Evolutionary conservation across 2,329 filamentous ascomycete species (phyloP), one percentile per base, ranked within the genome.

Genomic region (Fusarium praegraminearum): DNA sequence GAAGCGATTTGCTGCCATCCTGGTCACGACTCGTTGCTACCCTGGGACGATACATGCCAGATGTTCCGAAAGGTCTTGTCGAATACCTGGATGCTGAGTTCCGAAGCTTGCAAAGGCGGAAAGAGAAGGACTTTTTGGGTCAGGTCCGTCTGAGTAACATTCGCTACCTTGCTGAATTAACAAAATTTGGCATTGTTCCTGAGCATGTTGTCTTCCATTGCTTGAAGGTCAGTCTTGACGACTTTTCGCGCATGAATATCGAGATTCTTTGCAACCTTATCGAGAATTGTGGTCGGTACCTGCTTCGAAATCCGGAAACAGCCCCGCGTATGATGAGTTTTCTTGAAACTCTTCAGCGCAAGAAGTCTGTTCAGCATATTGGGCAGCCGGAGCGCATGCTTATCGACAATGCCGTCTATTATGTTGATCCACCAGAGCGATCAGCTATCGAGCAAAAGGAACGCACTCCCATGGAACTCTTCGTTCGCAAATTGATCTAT

Each of bases 171-270:
- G 94, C 96, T 10, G 96, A 99, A 80, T 83, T 99, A 76, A 99
- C 96, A 62, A 99, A 99, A 77, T 99, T 99, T 76, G 95, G 96
- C 33, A 93, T 98, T 33, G 96, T 99, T 11, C 96, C 97, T 1
- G 96, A 99, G 79, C 96, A 99, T 80, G 95, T 99, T 69, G 97
- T 99, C 56, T 99, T 99, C 77, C 96, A 99, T 77, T 99, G 96
- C 77, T 89, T 99, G 74, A 99, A 98, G 80, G 95, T 99, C 78
- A 97, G 95, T 72, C 83, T 99, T 30, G 96, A 99, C 75, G 96
- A 99, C 76, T 99, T 99, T 77, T 98, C 96, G 4, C 89, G 95
- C 65, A 98, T 98, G 92, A 99, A 99, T 76, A 98, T 99, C 69
- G 97, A 99, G 79, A 98, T 99, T 73, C 95, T 99, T 69, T 97